Percentiles rank a stretch among this genome's conserved stretches.
These are phyloP conservation scores for Pichia norvegensis DNA, from an alignment of 1,139 yeast species.

Conservation along the genomic window DNA sequence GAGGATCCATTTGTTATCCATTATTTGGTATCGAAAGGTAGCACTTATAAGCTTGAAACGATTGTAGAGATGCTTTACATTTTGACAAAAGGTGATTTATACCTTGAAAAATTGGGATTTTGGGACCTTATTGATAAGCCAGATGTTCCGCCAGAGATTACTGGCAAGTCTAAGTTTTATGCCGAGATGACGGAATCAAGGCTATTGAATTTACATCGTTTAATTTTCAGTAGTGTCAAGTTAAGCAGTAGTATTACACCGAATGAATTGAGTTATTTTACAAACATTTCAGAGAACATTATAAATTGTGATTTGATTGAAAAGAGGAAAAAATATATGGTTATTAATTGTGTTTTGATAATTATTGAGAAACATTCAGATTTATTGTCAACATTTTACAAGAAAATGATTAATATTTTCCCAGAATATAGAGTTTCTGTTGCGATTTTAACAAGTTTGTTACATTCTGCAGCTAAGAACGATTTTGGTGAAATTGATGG, in stretches of 20 bases:
- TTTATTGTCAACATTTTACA: slow-evolving; percentile 11
- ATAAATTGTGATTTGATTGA: slow-evolving; percentile 1
- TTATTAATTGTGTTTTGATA: slow-evolving; percentile 11
- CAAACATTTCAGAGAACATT: slow-evolving; percentile 9
- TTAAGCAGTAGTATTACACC: slow-evolving; percentile 1
- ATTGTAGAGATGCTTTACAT: slow-evolving; percentile 6
- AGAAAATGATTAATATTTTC: slow-evolving; percentile 4
- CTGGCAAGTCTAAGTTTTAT: not conserved
- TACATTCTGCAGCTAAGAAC: slow-evolving; percentile 8
- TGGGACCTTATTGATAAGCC: slow-evolving; percentile 7
- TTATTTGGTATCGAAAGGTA: slow-evolving; percentile 6
- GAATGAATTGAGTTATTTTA: slow-evolving; percentile 7
- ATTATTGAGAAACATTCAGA: slow-evolving; percentile 13
- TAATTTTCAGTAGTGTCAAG: slow-evolving; percentile 4
- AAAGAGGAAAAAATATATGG: slow-evolving; percentile 4
- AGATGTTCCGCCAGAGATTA: not conserved
- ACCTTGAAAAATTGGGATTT: slow-evolving; percentile 7
- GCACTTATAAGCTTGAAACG: slow-evolving; percentile 3
- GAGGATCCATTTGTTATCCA: slow-evolving; percentile 7
- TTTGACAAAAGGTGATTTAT: slow-evolving; percentile 2
- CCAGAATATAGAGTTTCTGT: slow-evolving; percentile 13
- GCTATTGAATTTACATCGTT: slow-evolving; percentile 2
- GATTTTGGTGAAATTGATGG: slow-evolving; percentile 11
- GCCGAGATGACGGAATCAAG: not conserved
- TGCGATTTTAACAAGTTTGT: slow-evolving; percentile 2